phyloP scores from a whole-genome alignment of 2,329 filamentous ascomycete species.

The Magnaporthiopsis poae region DNA sequence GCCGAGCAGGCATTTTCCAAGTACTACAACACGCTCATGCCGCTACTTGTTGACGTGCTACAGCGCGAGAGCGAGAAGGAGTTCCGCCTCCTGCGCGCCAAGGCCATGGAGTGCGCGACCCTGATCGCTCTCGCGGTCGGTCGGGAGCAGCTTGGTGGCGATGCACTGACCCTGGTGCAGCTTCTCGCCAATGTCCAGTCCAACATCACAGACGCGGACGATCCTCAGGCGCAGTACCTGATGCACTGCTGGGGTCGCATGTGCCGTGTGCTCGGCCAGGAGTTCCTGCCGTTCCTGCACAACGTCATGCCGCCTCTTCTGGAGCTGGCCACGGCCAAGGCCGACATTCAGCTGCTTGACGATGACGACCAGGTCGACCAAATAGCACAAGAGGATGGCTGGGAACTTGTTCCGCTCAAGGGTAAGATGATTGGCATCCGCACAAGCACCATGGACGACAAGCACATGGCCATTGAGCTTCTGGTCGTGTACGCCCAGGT shows the following conservation, averaged over 20 bases:
- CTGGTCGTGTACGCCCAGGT: constrained; percentile 96
- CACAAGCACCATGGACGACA: constrained; percentile 93
- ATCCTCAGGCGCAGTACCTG: constrained; percentile 91
- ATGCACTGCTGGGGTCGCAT: constrained; percentile 99
- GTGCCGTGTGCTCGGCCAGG: constrained; percentile 82
- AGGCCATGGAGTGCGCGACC: constrained; percentile 98
- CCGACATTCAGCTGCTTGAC: constrained; percentile 90
- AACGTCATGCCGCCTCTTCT: constrained; percentile 91
- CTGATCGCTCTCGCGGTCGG: constrained; percentile 91
- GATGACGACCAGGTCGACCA: constrained; percentile 89
- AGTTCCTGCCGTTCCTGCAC: constrained; percentile 85
- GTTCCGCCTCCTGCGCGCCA: constrained; percentile 78
- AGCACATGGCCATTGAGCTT: constrained; percentile 98
- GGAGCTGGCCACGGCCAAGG: constrained; percentile 85
- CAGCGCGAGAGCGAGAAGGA: constrained; percentile 88
- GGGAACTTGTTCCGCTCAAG: constrained; percentile 93
- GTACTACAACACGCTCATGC: constrained; percentile 95
- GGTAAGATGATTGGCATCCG: constrained; percentile 98
- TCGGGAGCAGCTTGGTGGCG: constrained; percentile 78
- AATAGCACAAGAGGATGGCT: constrained; percentile 88
- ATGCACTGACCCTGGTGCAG: constrained; percentile 79
- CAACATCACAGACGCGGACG: constrained; percentile 78
- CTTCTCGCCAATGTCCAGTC: constrained; percentile 79
- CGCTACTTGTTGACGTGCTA: constrained; percentile 79
- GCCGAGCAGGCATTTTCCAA: constrained; percentile 89